Base-by-base conservation (phyloP, 129 eudicot species). In the Lonicera japonica region DNA sequence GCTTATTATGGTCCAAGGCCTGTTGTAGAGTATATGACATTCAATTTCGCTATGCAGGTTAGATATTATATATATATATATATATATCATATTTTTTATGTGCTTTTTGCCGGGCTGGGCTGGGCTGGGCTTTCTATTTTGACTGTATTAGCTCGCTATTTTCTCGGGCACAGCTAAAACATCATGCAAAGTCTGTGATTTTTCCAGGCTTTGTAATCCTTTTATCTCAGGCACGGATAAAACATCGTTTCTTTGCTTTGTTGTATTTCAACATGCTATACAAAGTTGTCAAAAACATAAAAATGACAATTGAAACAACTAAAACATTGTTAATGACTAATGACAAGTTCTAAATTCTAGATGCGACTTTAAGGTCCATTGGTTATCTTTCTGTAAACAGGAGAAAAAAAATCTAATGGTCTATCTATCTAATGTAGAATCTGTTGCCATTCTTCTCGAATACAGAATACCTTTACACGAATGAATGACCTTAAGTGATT, bases 41-140 rank as follows among this genome's bases (percentile, higher is more conserved):
- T 88, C 75, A 88, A 85, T 82, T 88, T 88, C 62, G 79, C 96
- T 17, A 88, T 88, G 96, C 96, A 88, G 90, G 96, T 83, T n/a
- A 55, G 71, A 56, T 0, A n/a, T 46, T 10, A 43, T 11, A 43
- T 43, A 38, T 38, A 5, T 38, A 38, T 38, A 4, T 38, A 38
- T 38, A 43, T 43, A 51, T 8, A n/a, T 51, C 55, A 4, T n/a
- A 51, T 16, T 51, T n/a, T 51, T 18, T 51, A 51, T 51, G 53
- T 51, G 10, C 5, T 51, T 51, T 51, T 51, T 21, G 0, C 0
- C 17, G n/a, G n/a, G n/a, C n/a, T n/a, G n/a, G n/a, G n/a, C n/a
- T n/a, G n/a, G n/a, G 1, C 9, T 1, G 16, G 9, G 21, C 8
- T 51, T 51, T 16, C 8, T 51, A 18, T 51, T 5, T 21, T 51